Evolutionary conservation across 352 stramenopile genomes (phyloP).

Genomic region (Peronospora tabacina): DNA sequence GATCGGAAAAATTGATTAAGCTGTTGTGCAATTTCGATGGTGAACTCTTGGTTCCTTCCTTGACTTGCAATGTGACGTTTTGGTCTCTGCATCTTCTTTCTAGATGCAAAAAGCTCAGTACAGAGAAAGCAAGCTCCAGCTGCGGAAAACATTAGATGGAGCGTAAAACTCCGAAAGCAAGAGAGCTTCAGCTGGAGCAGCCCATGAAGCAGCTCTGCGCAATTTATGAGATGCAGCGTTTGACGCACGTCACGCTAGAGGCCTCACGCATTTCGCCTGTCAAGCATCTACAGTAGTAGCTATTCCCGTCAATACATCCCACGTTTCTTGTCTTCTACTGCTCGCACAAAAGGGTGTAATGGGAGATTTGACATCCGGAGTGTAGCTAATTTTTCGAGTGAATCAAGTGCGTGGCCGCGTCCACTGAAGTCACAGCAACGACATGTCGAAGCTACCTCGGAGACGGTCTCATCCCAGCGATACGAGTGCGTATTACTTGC

Average conservation of each 20-base stretch:
- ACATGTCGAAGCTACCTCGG: too few species aligned
- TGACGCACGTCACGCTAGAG: slow-evolving; percentile 10
- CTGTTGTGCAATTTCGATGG: slow-evolving; percentile 20
- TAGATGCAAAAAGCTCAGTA: slow-evolving; percentile 13
- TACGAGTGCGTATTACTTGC: too few species aligned
- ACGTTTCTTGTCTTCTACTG: too few species aligned
- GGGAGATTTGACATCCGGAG: not conserved
- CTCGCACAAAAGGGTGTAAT: not conserved
- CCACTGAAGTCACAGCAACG: too few species aligned
- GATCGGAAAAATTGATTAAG: slow-evolving; percentile 25
- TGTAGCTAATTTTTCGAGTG: too few species aligned
- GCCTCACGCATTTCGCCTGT: not conserved
- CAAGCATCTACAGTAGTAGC: not conserved
- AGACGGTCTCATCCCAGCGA: too few species aligned
- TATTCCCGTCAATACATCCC: not conserved
- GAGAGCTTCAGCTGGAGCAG: slow-evolving; percentile 3
- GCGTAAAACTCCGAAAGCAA: not conserved
- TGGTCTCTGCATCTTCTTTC: slow-evolving; percentile 22
- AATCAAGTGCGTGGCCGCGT: too few species aligned
- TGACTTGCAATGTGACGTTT: slow-evolving; percentile 11
- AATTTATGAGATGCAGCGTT: not conserved
- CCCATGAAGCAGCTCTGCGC: not conserved
- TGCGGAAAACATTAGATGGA: not conserved
- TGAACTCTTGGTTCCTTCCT: slow-evolving; percentile 19
- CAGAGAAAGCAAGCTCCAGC: slow-evolving; percentile 10